A percentile compares a stretch with the other conserved stretches of the same genome.
Conservation (phyloP, 371 early-diverging fungal species). For the Funneliformis caledonium region DNA sequence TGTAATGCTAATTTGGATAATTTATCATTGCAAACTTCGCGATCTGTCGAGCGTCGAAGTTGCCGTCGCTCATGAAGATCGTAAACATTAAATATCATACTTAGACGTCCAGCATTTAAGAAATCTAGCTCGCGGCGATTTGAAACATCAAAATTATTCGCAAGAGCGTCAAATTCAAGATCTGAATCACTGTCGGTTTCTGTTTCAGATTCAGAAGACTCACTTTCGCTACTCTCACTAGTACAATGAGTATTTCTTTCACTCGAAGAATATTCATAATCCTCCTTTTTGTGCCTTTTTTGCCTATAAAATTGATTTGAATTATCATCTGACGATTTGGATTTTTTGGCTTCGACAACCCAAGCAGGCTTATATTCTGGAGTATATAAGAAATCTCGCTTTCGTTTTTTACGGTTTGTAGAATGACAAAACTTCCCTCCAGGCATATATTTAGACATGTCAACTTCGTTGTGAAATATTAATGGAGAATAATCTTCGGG, state of each 20-base stretch:
- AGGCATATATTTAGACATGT: constrained; percentile 26
- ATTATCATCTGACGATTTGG: background rate
- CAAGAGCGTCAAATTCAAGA: background rate
- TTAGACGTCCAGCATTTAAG: constrained; percentile 21
- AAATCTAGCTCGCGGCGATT: constrained; percentile 13
- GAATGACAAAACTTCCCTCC: constrained; percentile 5
- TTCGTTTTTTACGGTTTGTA: constrained; percentile 16
- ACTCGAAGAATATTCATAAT: background rate
- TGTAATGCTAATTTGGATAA: background rate
- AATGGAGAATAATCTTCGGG: constrained; percentile 25
- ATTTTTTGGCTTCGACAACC: background rate
- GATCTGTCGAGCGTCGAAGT: background rate
- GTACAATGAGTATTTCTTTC: background rate
- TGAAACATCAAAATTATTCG: background rate
- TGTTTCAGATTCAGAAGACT: background rate
- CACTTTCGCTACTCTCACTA: background rate
- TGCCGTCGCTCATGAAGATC: background rate
- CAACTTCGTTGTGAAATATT: constrained; percentile 11
- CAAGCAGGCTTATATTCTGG: constrained; percentile 7
- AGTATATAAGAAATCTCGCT: constrained; percentile 5
- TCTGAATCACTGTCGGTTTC: constrained; percentile 8
- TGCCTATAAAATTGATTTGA: background rate
- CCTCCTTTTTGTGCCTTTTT: background rate
- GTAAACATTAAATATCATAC: constrained; percentile 6
- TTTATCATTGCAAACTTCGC: background rate